These are phyloP conservation scores for Rasamsonia emersonii DNA, from an alignment of 2,329 filamentous ascomycete species.

Conservation along the genomic window DNA sequence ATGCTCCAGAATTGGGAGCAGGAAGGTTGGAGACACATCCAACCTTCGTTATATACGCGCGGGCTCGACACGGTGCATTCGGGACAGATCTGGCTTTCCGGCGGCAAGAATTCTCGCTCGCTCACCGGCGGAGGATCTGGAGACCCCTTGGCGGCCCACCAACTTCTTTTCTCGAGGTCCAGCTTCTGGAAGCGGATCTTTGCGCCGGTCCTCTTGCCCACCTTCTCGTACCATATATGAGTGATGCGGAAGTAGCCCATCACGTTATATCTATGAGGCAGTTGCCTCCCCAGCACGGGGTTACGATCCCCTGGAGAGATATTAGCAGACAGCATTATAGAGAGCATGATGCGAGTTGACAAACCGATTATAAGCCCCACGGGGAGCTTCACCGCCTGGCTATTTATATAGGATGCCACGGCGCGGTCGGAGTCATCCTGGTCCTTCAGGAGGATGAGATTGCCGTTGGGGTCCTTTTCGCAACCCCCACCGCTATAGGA, in stretches of 20 bases:
- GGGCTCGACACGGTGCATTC: conserved; percentile 31
- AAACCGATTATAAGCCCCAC: conserved; percentile 50
- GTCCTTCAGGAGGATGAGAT: conserved; percentile 40
- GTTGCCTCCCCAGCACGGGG: conserved; percentile 37
- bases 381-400: conserved; percentile 39
- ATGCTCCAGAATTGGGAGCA: conserved; percentile 52
- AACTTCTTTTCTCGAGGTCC: conserved; percentile 42
- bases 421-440: conserved; percentile 31
- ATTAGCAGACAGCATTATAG: conserved; percentile 6
- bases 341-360: conserved; percentile 9
- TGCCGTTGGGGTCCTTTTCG: conserved; percentile 37
- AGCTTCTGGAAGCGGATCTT: conserved; percentile 61
- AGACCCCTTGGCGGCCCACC: conserved; percentile 45
- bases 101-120: conserved; percentile 22
- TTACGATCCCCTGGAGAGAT: conserved; percentile 45
- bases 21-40: conserved; percentile 48
- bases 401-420: conserved; percentile 37
- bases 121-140: conserved; percentile 16
- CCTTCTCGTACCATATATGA: conserved; percentile 58
- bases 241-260: conserved; percentile 62
- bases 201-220: conserved; percentile 34
- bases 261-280: conserved; percentile 55
- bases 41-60: conserved; percentile 38
- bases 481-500: conserved; percentile 46
- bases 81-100: conserved; percentile 24